Conservation (phyloP, 768 basidiomycete species). For the Scleroderma citrinum region DNA sequence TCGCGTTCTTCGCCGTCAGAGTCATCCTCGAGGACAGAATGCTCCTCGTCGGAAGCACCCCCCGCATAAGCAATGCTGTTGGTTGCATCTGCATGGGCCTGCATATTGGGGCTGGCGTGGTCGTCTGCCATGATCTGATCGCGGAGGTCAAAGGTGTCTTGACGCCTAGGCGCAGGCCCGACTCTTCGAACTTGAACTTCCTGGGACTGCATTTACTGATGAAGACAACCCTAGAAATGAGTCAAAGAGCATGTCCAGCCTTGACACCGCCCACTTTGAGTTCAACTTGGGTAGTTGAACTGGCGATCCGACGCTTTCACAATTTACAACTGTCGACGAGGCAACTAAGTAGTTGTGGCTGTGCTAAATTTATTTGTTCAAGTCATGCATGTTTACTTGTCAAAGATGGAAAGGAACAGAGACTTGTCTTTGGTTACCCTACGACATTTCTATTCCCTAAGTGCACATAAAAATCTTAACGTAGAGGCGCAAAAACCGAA, state of each 20-base stretch:
- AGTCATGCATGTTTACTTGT: no score
- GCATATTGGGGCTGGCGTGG: constrained; percentile 42
- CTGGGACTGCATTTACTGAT: constrained; percentile 22
- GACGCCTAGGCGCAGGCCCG: constrained; percentile 31
- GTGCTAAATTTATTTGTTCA: constrained; percentile 1
- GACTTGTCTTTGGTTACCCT: no score
- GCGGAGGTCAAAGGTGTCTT: constrained; percentile 70
- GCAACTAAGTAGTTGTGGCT: background rate
- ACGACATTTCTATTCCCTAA: no score
- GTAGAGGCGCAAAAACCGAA: constrained; percentile 3
- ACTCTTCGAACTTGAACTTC: constrained; percentile 17
- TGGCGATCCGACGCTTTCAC: background rate
- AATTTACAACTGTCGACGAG: background rate
- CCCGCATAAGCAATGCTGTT: constrained; percentile 30
- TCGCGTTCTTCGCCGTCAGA: constrained; percentile 70
- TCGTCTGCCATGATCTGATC: constrained; percentile 55
- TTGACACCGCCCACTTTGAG: background rate
- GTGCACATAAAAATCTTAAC: no score
- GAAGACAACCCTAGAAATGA: background rate
- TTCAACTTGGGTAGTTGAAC: background rate
- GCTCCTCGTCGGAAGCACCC: constrained; percentile 62
- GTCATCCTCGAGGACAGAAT: constrained; percentile 82
- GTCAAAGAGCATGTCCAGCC: background rate
- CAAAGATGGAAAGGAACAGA: no score
- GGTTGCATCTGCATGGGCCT: constrained; percentile 43